These are phyloP conservation scores for Geotrichum bryndzae DNA, from an alignment of 1,139 yeast species.

Conservation along the genomic window DNA sequence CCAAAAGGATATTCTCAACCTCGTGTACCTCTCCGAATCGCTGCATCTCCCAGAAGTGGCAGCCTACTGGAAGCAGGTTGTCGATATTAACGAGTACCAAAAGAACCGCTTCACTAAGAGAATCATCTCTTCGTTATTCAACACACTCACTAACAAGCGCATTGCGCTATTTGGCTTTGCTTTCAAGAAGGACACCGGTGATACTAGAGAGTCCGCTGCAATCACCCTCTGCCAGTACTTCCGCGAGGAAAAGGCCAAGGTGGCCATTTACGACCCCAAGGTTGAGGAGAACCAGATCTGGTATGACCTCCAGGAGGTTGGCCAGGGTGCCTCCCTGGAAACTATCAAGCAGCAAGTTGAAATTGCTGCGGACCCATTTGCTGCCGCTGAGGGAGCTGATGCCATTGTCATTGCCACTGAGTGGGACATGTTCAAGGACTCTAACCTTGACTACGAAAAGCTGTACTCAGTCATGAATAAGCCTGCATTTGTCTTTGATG, in stretches of 20 bases:
- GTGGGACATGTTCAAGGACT: constrained; percentile 29
- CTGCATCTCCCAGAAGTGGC: constrained; percentile 31
- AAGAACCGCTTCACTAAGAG: constrained; percentile 28
- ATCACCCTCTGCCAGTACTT: constrained; percentile 27
- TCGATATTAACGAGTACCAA: constrained; percentile 31
- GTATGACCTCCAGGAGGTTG: constrained; percentile 26
- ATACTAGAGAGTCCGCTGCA: constrained; percentile 30
- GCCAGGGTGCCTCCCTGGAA: constrained; percentile 17
- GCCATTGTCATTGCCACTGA: constrained; percentile 30
- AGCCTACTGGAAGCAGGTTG: constrained; percentile 31
- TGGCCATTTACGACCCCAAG: constrained; percentile 30
- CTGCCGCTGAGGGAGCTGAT: constrained; percentile 28
- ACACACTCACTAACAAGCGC: constrained; percentile 28
- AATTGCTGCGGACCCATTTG: constrained; percentile 23
- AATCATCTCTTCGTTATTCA: constrained; percentile 26
- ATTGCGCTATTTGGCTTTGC: constrained; percentile 30
- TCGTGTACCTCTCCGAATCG: constrained; percentile 29
- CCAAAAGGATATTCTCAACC: constrained; percentile 30
- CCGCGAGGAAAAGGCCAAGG: constrained; percentile 26
- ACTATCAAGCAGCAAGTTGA: constrained; percentile 23
- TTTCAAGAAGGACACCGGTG: constrained; percentile 32
- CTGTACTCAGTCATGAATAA: constrained; percentile 27
- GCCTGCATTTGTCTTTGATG: constrained; percentile 30
- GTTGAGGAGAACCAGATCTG: constrained; percentile 30
- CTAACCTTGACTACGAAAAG: constrained; percentile 27